A percentile compares a stretch with the other conserved stretches of the same genome.
phyloP scores from a whole-genome alignment of 768 basidiomycete genomes.

The Rhodotorula babjevae region DNA sequence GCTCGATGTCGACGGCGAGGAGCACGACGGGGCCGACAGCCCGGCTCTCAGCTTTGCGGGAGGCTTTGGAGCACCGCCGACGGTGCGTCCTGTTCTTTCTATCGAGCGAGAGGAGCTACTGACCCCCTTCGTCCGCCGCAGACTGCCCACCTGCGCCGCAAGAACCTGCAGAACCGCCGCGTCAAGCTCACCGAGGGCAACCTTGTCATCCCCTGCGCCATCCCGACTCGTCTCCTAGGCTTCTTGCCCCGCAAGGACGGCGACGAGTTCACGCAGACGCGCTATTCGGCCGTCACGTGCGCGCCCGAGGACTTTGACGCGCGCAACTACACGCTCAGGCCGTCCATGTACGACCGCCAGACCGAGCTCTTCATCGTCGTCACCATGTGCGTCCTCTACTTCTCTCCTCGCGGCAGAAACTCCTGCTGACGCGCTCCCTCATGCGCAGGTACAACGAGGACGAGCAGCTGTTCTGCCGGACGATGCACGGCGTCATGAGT shows the following conservation, averaged over 20 bases:
- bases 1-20: background rate
- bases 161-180: constrained; percentile 42
- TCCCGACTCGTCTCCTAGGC: constrained; percentile 73
- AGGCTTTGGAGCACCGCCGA: constrained; percentile 30
- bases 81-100: background rate
- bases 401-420: background rate
- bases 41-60: constrained; percentile 24
- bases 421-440: no score
- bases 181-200: constrained; percentile 83
- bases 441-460: constrained; percentile 70
- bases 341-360: constrained; percentile 69
- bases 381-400: constrained; percentile 59
- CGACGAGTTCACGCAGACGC: constrained; percentile 66
- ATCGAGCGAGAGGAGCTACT: background rate
- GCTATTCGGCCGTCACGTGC: constrained; percentile 81
- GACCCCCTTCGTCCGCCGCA: background rate
- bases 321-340: constrained; percentile 76
- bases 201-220: constrained; percentile 73
- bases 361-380: constrained; percentile 91
- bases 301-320: constrained; percentile 87
- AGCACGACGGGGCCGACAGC: background rate
- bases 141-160: constrained; percentile 32
- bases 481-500: constrained; percentile 43
- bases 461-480: constrained; percentile 45
- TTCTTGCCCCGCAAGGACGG: constrained; percentile 63